A percentile compares a stretch with the other conserved stretches of the same genome.
These are phyloP conservation scores for Xylariaceae sp. DNA, from an alignment of 2,329 filamentous ascomycete species.

Conservation along the genomic window DNA sequence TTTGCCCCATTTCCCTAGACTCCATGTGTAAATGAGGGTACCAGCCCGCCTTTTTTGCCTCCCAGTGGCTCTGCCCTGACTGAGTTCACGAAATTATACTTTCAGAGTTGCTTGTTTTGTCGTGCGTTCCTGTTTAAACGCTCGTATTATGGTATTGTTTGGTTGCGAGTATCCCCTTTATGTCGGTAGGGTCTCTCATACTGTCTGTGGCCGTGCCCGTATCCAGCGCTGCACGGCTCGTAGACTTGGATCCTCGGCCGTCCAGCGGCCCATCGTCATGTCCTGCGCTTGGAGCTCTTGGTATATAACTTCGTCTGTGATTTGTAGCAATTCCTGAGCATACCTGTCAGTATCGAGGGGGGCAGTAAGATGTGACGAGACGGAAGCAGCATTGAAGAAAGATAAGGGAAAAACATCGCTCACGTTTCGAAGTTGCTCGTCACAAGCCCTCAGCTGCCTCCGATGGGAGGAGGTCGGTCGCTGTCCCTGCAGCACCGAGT, in stretches of 20 bases:
- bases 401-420: constrained; percentile 23
- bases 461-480: constrained; percentile 45
- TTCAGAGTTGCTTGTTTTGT: too few relatives aligned
- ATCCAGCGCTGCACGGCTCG: constrained; percentile 57
- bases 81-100: too few relatives aligned
- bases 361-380: neutral
- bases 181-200: constrained; percentile 19
- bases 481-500: constrained; percentile 49
- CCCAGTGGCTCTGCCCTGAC: too few relatives aligned
- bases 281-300: constrained; percentile 51
- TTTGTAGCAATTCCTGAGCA: constrained; percentile 51
- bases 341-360: neutral
- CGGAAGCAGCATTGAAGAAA: constrained; percentile 1
- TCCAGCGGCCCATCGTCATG: constrained; percentile 56
- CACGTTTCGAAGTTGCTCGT: constrained; percentile 55
- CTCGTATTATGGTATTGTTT: too few relatives aligned
- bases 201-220: constrained; percentile 37
- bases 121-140: too few relatives aligned
- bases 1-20: too few relatives aligned
- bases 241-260: constrained; percentile 57
- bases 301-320: constrained; percentile 59
- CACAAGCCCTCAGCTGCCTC: constrained; percentile 49
- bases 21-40: too few relatives aligned
- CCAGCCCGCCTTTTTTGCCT: too few relatives aligned
- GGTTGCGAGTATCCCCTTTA: constrained; percentile 1